phyloP scores from a whole-genome alignment of 805 yeast species.

The Kodamaea lidongshanica region DNA sequence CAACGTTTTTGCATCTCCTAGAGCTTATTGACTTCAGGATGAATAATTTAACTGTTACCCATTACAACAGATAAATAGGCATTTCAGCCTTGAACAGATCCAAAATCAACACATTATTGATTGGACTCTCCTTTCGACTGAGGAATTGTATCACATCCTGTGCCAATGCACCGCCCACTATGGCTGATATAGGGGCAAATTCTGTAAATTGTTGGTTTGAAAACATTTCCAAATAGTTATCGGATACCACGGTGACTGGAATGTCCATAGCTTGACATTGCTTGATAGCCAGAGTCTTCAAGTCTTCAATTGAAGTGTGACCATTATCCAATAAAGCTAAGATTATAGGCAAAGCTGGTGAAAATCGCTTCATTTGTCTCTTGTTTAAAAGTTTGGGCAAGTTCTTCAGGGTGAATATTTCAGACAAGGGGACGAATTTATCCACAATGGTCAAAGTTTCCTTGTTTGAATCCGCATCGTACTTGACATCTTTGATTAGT shows the following conservation, averaged over 20 bases:
- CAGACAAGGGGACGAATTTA: conserved; percentile 29
- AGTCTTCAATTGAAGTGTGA: conserved; percentile 19
- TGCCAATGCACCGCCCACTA: conserved; percentile 82
- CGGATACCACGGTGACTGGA: conserved; percentile 41
- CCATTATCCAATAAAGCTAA: conserved; percentile 50
- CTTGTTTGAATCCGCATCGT: conserved; percentile 35
- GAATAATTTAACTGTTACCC: too few relatives aligned
- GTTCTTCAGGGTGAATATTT: conserved; percentile 29
- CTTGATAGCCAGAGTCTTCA: conserved; percentile 21
- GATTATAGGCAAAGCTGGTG: conserved; percentile 54
- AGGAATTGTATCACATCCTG: conserved; percentile 85
- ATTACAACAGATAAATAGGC: conserved; percentile 60
- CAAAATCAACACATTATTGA: conserved; percentile 72
- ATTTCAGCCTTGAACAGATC: conserved; percentile 69
- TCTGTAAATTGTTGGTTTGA: conserved; percentile 53
- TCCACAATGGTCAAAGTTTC: conserved; percentile 36
- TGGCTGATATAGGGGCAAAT: conserved; percentile 77
- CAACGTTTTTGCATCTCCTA: too few relatives aligned
- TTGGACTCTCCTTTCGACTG: conserved; percentile 69
- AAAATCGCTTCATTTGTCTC: conserved; percentile 43
- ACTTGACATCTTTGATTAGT: conserved; percentile 25
- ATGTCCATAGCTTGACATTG: conserved; percentile 29
- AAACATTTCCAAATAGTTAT: conserved; percentile 37
- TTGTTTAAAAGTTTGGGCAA: conserved; percentile 38
- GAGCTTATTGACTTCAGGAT: too few relatives aligned